Conservation (phyloP, 2,329 filamentous ascomycete species). For the Nigrospora osmanthi region DNA sequence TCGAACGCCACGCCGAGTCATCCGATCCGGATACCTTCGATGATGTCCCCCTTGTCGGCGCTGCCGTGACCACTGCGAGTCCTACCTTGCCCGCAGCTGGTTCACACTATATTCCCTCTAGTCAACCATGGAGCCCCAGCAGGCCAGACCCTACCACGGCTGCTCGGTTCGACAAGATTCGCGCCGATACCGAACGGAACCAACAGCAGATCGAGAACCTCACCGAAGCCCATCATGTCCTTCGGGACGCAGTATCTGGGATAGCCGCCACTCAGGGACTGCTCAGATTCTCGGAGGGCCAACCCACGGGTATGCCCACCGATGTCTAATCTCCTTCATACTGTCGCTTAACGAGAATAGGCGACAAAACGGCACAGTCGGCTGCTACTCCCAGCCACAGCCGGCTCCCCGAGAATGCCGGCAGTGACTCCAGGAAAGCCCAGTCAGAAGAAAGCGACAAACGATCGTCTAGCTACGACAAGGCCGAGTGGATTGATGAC, state of each 20-base stretch:
- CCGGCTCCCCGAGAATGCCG: background rate
- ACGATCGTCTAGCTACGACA: background rate
- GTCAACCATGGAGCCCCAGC: slow-evolving; percentile 2
- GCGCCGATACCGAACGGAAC: slow-evolving; percentile 6
- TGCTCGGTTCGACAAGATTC: slow-evolving; percentile 5
- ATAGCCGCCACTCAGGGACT: slow-evolving; percentile 7
- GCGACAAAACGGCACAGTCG: no score
- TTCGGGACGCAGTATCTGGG: slow-evolving; percentile 5
- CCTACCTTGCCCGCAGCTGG: background rate
- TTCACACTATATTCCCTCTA: background rate
- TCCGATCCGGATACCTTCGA: slow-evolving; percentile 6
- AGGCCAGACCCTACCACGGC: slow-evolving; percentile 1
- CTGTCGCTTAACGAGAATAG: background rate
- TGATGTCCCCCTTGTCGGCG: no score
- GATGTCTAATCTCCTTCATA: background rate
- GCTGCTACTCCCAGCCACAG: background rate
- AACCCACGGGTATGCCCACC: background rate
- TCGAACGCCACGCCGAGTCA: background rate
- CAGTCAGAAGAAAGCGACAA: background rate
- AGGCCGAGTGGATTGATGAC: slow-evolving; percentile 11
- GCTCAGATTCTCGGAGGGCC: background rate
- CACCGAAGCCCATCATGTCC: slow-evolving; percentile 6
- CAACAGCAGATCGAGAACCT: slow-evolving; percentile 7
- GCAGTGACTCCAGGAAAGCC: background rate
- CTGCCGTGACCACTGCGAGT: background rate